Percentiles rank a stretch among this genome's conserved stretches.
phyloP scores from a whole-genome alignment of 495 filamentous ascomycete species.

The Aspergillus ostianus region DNA sequence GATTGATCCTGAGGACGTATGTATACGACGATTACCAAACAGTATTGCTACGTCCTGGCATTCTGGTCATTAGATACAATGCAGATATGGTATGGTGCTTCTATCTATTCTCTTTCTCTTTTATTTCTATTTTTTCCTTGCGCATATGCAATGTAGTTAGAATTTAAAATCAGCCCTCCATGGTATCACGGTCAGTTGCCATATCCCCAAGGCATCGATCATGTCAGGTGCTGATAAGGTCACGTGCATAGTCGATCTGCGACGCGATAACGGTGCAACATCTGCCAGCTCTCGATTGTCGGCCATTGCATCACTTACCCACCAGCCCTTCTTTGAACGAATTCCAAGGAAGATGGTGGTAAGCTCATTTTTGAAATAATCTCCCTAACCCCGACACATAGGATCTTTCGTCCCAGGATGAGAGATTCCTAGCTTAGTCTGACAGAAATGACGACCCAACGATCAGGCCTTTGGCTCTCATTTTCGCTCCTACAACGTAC shows the following conservation, averaged over 20 bases:
- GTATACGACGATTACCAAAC: too few relatives aligned
- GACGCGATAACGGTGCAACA: background rate
- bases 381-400: background rate
- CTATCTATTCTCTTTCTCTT: too few relatives aligned
- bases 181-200: background rate
- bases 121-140: background rate
- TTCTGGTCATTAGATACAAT: too few relatives aligned
- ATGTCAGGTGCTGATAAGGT: background rate
- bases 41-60: too few relatives aligned
- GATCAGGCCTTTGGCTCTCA: background rate
- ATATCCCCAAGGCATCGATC: background rate
- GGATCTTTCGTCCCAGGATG: background rate
- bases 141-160: background rate
- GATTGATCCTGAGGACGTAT: too few relatives aligned
- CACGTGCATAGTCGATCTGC: background rate
- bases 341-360: background rate
- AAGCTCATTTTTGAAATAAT: background rate
- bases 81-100: background rate
- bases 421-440: background rate
- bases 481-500: conserved; percentile 12
- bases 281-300: background rate
- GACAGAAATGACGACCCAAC: background rate
- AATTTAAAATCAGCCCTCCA: background rate
- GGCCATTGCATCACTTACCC: background rate
- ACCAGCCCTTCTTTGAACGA: background rate